These are phyloP conservation scores for Emergomyces orientalis DNA, from an alignment of 2,329 filamentous ascomycete genomes.

Conservation along the genomic window DNA sequence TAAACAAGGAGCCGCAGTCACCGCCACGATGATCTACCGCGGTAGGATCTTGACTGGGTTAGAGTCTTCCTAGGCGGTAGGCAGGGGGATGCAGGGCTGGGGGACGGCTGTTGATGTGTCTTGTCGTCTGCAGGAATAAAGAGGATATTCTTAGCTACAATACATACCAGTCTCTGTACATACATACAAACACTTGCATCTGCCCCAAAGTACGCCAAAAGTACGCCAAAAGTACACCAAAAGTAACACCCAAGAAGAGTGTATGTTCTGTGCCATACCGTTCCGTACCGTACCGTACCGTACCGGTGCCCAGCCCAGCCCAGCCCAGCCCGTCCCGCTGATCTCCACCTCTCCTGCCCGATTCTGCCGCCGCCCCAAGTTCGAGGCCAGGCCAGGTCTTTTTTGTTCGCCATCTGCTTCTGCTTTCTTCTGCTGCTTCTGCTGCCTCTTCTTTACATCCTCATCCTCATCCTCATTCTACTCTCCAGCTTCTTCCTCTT, in stretches of 20 bases:
- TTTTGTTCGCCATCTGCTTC: neutral
- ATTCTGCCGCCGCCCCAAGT: neutral
- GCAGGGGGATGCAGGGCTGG: neutral
- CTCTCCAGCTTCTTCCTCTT: neutral
- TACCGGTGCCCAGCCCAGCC: neutral
- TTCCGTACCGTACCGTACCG: neutral
- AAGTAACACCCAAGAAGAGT: too few relatives aligned
- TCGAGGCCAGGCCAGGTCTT: neutral
- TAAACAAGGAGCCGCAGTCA: neutral
- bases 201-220: too few relatives aligned
- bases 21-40: neutral
- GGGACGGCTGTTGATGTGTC: too few relatives aligned
- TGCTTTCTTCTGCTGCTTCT: too few relatives aligned
- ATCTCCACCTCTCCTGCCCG: neutral
- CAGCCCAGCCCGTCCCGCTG: neutral
- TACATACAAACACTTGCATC: too few relatives aligned
- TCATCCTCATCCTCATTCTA: slow-evolving; percentile 10
- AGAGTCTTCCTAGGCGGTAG: neutral
- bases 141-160: neutral
- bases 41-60: neutral
- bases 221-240: too few relatives aligned
- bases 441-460: too few relatives aligned
- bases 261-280: too few relatives aligned
- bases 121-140: too few relatives aligned
- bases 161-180: too few relatives aligned